Conservation (phyloP, 768 basidiomycete genomes). For the Daedaleopsis nitida region DNA sequence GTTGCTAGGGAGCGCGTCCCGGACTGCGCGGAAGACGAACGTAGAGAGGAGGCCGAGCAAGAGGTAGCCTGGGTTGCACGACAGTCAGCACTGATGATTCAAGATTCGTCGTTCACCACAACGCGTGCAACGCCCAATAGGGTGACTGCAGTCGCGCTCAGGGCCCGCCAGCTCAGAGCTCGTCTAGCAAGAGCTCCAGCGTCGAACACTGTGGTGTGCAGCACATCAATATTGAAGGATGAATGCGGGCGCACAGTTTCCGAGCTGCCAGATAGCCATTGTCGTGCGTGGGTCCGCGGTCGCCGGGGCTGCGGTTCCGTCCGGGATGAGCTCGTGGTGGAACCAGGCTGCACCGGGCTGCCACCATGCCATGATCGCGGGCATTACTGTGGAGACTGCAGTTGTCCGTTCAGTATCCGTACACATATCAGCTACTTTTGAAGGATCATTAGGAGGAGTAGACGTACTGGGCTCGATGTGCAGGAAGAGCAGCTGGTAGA, state of each 20-base stretch:
- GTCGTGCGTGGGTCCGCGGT: constrained; percentile 47
- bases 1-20: constrained; percentile 59
- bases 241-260: constrained; percentile 51
- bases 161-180: too few species aligned
- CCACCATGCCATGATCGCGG: constrained; percentile 54
- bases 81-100: not conserved
- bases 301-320: constrained; percentile 31
- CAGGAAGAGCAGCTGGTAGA: constrained; percentile 64
- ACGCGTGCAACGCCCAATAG: too few species aligned
- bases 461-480: constrained; percentile 62
- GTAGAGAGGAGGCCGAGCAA: constrained; percentile 66
- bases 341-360: constrained; percentile 69
- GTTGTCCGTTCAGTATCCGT: too few species aligned
- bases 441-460: too few species aligned
- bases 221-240: not conserved
- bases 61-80: constrained; percentile 50
- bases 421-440: too few species aligned
- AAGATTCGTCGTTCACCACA: not conserved
- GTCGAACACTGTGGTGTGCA: not conserved
- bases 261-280: constrained; percentile 70
- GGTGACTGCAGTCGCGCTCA: too few species aligned
- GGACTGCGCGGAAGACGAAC: constrained; percentile 65
- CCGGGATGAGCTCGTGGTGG: constrained; percentile 64
- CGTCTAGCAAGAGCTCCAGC: too few species aligned
- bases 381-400: constrained; percentile 52